Evolutionary conservation across 2,329 filamentous ascomycete species (phyloP).

Genomic region (Fusarium annulatum): DNA sequence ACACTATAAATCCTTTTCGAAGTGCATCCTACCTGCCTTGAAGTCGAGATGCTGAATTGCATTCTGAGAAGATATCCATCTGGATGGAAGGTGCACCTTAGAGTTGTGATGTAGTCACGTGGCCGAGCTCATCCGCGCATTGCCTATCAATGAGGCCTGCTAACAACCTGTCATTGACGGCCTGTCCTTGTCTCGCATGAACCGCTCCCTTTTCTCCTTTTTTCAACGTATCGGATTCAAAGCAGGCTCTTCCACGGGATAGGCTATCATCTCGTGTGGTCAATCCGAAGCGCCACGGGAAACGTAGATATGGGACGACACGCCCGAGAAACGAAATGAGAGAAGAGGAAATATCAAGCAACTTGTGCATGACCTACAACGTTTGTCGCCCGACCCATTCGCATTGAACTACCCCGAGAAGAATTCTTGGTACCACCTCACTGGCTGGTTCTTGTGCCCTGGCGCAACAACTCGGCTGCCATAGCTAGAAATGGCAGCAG

Average conservation of each 20-base stretch:
- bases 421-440: neutral
- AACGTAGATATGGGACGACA: slow-evolving; percentile 23
- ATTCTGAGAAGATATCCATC: neutral
- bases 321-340: slow-evolving; percentile 14
- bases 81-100: slow-evolving; percentile 4
- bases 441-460: slow-evolving; percentile 4
- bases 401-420: neutral
- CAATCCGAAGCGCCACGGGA: neutral
- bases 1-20: neutral
- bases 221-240: slow-evolving; percentile 8
- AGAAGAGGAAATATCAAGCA: slow-evolving; percentile 28
- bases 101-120: slow-evolving; percentile 13
- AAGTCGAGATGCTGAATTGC: neutral
- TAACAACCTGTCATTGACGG: neutral
- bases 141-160: slow-evolving; percentile 17
- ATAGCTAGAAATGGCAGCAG: slow-evolving; percentile 55
- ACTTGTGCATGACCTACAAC: slow-evolving; percentile 10
- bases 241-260: neutral
- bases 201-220: neutral
- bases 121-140: neutral
- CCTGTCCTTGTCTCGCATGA: slow-evolving; percentile 31
- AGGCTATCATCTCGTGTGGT: neutral
- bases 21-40: neutral
- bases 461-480: neutral
- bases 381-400: slow-evolving; percentile 2